Base-by-base conservation (phyloP, 2,329 filamentous ascomycete species). In the Pseudocercospora vitis region DNA sequence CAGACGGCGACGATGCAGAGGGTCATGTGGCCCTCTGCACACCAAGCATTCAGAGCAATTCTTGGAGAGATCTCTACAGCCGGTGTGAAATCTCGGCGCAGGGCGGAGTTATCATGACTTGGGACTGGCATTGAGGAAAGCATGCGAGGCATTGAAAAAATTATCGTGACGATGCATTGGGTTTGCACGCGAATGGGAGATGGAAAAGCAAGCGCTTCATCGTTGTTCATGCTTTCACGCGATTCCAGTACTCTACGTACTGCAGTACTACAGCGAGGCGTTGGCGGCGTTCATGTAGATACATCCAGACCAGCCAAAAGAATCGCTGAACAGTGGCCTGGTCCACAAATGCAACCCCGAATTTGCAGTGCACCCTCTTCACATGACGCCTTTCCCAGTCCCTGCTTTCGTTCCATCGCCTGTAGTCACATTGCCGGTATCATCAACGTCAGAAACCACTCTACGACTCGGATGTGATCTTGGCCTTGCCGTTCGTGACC, bases 401-500 rank as follows among this genome's bases (percentile, higher is more conserved):
- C 49, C 52, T 50, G 52, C 52, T 40, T 35, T 45, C 53, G 28
- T 58, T 54, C 48, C 57, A 37, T 48, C 39, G 44, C 51, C 53
- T 56, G 51, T 44, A 47, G 49, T 53, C 50, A 49, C 55, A 50
- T 53, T 50, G 49, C 59, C 55, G 51, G 53, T 53, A 45, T 31
- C 42, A 50, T 53, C 50, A 56, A 52, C 44, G 50, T 33, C 31
- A 21, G 14, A 42, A 24, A 35, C 21, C 29, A 49, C 31, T 59
- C 24, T 81, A 86, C 70, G 82, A 81, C 86, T 99, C 94, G 70
- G 91, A 96, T 71, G 92, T 96, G 77, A 99, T 88, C 85, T 92
- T 95, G 74, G 91, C 94, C 89, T 96, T 96, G 80, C 89, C 79
- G 85, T 99, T 99, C 76, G 94, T 99, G 77, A 99, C 92, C 89